Evolutionary conservation across 2,329 filamentous ascomycete species (phyloP).

Genomic region (Ophiocordyceps robertsii): DNA sequence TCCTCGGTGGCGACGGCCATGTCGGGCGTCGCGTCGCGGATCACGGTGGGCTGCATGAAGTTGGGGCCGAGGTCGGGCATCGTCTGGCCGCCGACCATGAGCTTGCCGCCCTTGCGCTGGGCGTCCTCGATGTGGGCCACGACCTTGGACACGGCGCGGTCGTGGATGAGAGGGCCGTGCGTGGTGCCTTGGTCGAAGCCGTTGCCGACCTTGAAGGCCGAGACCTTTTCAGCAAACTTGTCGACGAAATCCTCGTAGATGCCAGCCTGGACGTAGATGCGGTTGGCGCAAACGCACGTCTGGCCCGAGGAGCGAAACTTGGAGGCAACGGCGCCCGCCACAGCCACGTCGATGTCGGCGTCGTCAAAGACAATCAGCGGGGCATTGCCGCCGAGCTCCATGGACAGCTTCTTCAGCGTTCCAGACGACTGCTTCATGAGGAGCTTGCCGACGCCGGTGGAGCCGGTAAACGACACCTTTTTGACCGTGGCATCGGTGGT

Average conservation of each 20-base stretch:
- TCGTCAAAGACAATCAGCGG: constrained; percentile 97
- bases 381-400: constrained; percentile 89
- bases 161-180: constrained; percentile 76
- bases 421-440: constrained; percentile 82
- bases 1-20: constrained; percentile 83
- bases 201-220: constrained; percentile 60
- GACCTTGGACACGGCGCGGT: constrained; percentile 67
- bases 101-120: constrained; percentile 58
- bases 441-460: constrained; percentile 50
- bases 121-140: constrained; percentile 71
- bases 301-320: constrained; percentile 95
- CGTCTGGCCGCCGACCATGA: constrained; percentile 63
- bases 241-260: constrained; percentile 64
- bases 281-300: constrained; percentile 86
- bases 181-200: constrained; percentile 60
- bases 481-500: constrained; percentile 61
- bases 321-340: constrained; percentile 66
- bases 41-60: constrained; percentile 83
- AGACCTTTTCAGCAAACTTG: constrained; percentile 59
- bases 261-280: constrained; percentile 65
- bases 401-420: constrained; percentile 71
- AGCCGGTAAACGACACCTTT: constrained; percentile 93
- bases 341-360: constrained; percentile 74
- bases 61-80: constrained; percentile 64
- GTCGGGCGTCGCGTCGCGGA: constrained; percentile 71